Conservation (phyloP, 345 rosid genomes). For the Anacardium occidentale region DNA sequence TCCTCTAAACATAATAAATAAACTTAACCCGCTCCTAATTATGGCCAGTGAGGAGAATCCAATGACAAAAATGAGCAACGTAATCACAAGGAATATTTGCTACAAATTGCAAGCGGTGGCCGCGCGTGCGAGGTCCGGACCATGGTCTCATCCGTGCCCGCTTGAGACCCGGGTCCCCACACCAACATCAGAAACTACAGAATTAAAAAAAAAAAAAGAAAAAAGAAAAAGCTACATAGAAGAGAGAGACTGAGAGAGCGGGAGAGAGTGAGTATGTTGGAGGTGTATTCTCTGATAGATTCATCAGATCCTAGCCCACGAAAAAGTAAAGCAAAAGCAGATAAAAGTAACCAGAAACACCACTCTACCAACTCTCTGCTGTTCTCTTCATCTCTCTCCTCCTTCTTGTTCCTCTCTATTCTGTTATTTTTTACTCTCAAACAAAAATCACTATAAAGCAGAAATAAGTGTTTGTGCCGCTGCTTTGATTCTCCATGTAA, state of each 20-base stretch:
- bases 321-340: conserved; percentile 20
- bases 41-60: neutral
- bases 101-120: neutral
- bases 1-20: too few relatives aligned
- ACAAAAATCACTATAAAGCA: conserved; percentile 4
- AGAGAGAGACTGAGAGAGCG: neutral
- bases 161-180: conserved; percentile 20
- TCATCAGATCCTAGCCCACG: conserved; percentile 35
- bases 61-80: neutral
- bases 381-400: conserved; percentile 15
- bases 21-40: too few relatives aligned
- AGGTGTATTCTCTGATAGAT: conserved; percentile 37
- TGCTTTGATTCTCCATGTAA: neutral
- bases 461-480: neutral
- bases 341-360: conserved; percentile 17
- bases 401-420: conserved; percentile 23
- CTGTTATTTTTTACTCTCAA: conserved; percentile 16
- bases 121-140: conserved; percentile 23
- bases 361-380: neutral
- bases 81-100: neutral
- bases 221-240: neutral
- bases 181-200: neutral
- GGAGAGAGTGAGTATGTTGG: conserved; percentile 13
- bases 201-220: neutral
- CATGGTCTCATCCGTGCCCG: conserved; percentile 11